Conservation (phyloP, 2,329 filamentous ascomycete species). For the Septoria linicola region DNA sequence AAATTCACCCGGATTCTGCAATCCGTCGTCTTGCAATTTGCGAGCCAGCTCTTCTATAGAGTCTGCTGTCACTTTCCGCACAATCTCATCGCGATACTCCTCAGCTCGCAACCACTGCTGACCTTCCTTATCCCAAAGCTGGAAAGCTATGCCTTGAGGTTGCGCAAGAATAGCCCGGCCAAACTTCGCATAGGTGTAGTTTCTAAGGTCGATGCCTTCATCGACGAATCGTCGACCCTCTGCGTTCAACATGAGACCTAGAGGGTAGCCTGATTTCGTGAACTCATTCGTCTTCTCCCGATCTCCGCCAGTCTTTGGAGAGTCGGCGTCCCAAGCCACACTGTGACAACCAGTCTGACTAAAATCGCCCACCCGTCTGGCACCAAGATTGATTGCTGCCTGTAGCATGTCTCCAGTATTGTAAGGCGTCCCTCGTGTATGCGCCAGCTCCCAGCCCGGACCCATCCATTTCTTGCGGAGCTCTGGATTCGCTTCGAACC, state of each 20-base stretch:
- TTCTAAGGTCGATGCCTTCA: constrained; percentile 63
- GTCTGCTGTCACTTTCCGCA: constrained; percentile 52
- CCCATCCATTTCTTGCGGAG: constrained; percentile 58
- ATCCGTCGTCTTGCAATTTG: constrained; percentile 48
- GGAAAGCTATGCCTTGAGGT: constrained; percentile 59
- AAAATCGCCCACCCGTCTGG: constrained; percentile 50
- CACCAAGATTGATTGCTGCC: constrained; percentile 54
- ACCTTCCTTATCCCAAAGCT: constrained; percentile 60
- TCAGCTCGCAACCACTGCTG: constrained; percentile 57
- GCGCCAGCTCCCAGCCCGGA: constrained; percentile 61
- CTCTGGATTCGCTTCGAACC: constrained; percentile 61
- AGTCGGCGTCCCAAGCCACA: constrained; percentile 64
- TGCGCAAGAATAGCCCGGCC: constrained; percentile 62
- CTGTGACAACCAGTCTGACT: constrained; percentile 66
- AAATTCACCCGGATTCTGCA: constrained; percentile 50
- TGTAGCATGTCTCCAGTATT: constrained; percentile 61
- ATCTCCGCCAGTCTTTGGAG: constrained; percentile 56
- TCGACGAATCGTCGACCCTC: constrained; percentile 63
- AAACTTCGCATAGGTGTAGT: constrained; percentile 68
- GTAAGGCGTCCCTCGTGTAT: constrained; percentile 63
- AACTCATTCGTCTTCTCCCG: constrained; percentile 63
- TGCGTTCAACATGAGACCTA: constrained; percentile 64
- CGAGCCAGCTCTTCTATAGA: constrained; percentile 58
- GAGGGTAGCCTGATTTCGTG: constrained; percentile 67
- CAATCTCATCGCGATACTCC: constrained; percentile 61